Conservation (phyloP, 1,284 basidiomycete species). For the Rhizopogon hawkerae region DNA sequence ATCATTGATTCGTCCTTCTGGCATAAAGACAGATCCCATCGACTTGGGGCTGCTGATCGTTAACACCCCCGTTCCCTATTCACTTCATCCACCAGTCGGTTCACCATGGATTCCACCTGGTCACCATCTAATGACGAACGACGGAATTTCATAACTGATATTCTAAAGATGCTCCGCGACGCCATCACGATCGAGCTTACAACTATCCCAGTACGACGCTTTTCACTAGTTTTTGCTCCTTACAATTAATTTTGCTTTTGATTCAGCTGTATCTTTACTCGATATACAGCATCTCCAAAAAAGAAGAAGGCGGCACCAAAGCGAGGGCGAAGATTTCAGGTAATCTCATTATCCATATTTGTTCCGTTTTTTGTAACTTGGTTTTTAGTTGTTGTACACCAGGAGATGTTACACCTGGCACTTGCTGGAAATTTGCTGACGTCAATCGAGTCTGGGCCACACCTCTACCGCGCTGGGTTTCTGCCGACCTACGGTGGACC, state of each 20-base stretch:
- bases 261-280: constrained; percentile 6
- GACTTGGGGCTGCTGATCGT: background rate
- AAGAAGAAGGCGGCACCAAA: background rate
- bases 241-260: background rate
- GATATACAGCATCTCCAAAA: constrained; percentile 1
- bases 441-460: background rate
- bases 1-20: no score
- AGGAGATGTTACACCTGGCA: constrained; percentile 7
- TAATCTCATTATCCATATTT: background rate
- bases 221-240: background rate
- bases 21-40: background rate
- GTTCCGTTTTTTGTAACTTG: background rate
- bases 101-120: background rate
- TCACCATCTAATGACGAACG: background rate
- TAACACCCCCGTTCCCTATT: background rate
- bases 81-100: background rate
- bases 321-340: constrained; percentile 2
- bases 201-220: constrained; percentile 4
- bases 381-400: constrained; percentile 1
- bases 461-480: background rate
- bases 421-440: constrained; percentile 5
- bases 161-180: background rate
- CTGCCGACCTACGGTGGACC: constrained; percentile 1
- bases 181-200: constrained; percentile 3
- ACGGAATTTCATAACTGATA: background rate